Conservation (phyloP, 2,329 filamentous ascomycete species). For the Aspergillus hortae region DNA sequence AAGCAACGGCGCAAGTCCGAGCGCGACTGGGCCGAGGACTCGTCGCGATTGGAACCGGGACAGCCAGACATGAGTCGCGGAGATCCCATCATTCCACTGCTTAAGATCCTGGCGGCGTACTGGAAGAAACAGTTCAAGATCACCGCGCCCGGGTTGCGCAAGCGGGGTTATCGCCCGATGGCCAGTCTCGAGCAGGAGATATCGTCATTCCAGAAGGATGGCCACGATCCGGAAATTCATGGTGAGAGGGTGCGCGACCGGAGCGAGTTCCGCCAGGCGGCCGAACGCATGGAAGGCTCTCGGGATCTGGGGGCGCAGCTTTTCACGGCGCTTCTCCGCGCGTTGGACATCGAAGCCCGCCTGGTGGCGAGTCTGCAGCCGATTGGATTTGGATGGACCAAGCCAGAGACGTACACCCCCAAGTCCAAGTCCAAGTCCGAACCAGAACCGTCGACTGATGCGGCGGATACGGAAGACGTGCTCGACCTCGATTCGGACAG, state of each 20-base stretch:
- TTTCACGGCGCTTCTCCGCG: slow-evolving; percentile 80
- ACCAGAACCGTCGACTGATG: slow-evolving; percentile 5
- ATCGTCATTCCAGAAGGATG: slow-evolving; percentile 63
- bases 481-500: slow-evolving; percentile 18
- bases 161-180: slow-evolving; percentile 82
- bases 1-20: slow-evolving; percentile 39
- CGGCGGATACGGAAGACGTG: slow-evolving; percentile 11
- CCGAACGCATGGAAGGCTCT: slow-evolving; percentile 71
- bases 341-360: slow-evolving; percentile 74
- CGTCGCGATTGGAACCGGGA: slow-evolving; percentile 66
- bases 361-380: slow-evolving; percentile 84
- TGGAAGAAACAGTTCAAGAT: slow-evolving; percentile 84
- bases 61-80: slow-evolving; percentile 74
- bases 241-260: slow-evolving; percentile 71
- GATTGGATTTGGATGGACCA: slow-evolving; percentile 86
- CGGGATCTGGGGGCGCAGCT: slow-evolving; percentile 85
- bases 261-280: slow-evolving; percentile 65
- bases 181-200: slow-evolving; percentile 70
- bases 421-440: slow-evolving; percentile 20
- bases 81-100: slow-evolving; percentile 73
- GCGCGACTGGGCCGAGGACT: slow-evolving; percentile 69
- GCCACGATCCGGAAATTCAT: slow-evolving; percentile 60
- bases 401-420: slow-evolving; percentile 70
- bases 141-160: slow-evolving; percentile 76
- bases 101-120: slow-evolving; percentile 74